Base-by-base conservation (phyloP, 2,329 filamentous ascomycete genomes). In the Fragosphaeria purpurea region DNA sequence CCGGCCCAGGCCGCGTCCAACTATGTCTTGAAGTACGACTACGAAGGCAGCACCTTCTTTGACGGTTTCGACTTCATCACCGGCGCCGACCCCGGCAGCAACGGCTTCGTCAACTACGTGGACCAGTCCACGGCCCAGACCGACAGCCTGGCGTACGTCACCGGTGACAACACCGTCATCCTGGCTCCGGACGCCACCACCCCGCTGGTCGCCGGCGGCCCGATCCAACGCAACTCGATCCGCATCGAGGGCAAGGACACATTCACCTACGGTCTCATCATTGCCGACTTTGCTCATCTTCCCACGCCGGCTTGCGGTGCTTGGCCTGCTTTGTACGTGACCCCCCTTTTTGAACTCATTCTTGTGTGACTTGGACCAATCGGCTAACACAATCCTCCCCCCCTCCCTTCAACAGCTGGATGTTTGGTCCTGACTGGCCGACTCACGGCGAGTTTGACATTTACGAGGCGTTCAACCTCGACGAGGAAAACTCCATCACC, bases 271-370 rank as follows among this genome's bases (percentile, higher is more conserved):
- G 85, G 82, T 32, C 76, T 88, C 33, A 76, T 88, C 59, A 78
- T 89, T 42, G 71, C 83, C 43, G 80, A 87, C 60, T 77, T 88
- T 56, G 72, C 69, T 11, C 83, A 88, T 59, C 80, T 89, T 67
- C 85, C 85, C 34, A 72, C 70, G 50, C 72, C 75, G 8, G 69
- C 73, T 42, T 88, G 85, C 58, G 85, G 86, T 47, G 73, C 77
- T 7, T 89, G 85, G 85, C 85, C 85, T 4, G 82, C 84, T 67
- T 74, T 83, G 73, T 79, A 68, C 65, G 68, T 60, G 0, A 4
- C 5, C 8, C n/a, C 30, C 34, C 10, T 11, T 37, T 6, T 11
- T 37, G 4, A 37, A 7, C 11, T 2, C 35, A 37, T 7, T 37
- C 22, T 22, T 22, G 22, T 22, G 22, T 22, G 22, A 22, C 22